Percentiles rank a stretch among this genome's conserved stretches.
Conservation (phyloP, 257 asterid genomes). For the Cruciata laevipes region DNA sequence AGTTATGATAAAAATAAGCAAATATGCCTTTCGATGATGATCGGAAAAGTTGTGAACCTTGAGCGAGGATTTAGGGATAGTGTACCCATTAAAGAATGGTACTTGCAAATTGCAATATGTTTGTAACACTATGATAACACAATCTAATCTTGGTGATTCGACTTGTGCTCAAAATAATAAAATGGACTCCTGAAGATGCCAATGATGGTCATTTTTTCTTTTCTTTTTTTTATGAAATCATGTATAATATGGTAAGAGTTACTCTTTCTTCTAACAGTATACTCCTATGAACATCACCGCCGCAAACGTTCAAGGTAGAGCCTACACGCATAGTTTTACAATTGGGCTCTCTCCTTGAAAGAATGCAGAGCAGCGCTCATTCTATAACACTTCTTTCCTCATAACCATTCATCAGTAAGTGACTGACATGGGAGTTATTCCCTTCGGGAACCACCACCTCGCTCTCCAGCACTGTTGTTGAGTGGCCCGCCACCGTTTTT, state of each 20-base stretch:
- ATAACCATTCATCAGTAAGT: slow-evolving; percentile 2
- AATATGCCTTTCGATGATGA: no score
- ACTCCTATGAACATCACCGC: slow-evolving; percentile 11
- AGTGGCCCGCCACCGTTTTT: slow-evolving; percentile 42
- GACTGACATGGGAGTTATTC: slow-evolving; percentile 24
- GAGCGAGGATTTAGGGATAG: no score
- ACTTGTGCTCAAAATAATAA: background rate
- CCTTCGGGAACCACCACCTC: slow-evolving; percentile 39
- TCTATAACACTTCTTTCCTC: background rate
- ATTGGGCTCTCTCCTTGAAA: slow-evolving; percentile 56
- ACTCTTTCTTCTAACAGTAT: background rate
- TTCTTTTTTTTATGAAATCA: no score
- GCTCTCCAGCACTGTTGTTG: slow-evolving; percentile 8
- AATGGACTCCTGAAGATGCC: background rate
- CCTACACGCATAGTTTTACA: slow-evolving; percentile 35
- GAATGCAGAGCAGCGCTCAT: slow-evolving; percentile 34
- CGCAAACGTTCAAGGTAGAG: slow-evolving; percentile 67
- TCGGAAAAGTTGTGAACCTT: no score
- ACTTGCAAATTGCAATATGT: background rate
- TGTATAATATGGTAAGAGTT: background rate
- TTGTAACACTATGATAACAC: background rate
- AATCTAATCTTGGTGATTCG: background rate
- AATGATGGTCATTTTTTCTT: background rate
- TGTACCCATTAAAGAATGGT: no score
- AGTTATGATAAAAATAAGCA: no score